A percentile compares a stretch with the other conserved stretches of the same genome.
Evolutionary conservation across 257 asterid genomes (phyloP).

Genomic region (Nicotiana noctiflora): DNA sequence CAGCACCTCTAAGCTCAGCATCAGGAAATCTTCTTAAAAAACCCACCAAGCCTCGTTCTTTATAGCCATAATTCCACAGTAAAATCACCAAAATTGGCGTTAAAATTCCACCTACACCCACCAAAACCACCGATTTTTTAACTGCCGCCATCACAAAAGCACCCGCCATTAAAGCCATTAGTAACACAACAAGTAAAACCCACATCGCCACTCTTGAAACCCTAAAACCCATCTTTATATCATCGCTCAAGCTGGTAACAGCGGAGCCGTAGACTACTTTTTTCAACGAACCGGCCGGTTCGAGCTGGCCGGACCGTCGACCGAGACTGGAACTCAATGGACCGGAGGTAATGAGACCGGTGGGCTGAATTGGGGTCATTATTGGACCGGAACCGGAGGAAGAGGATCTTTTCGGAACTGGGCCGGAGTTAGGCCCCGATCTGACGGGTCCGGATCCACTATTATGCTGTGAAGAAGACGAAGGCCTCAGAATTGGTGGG

Average conservation of each 20-base stretch:
- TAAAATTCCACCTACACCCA: conserved; percentile 47
- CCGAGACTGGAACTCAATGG: conserved; percentile 48
- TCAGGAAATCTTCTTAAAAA: conserved; percentile 45
- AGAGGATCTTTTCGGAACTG: conserved; percentile 47
- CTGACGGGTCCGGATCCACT: conserved; percentile 80
- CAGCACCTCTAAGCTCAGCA: conserved; percentile 76
- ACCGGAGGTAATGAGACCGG: conserved; percentile 72
- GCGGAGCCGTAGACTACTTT: conserved; percentile 66
- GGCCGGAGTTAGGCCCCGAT: conserved; percentile 91
- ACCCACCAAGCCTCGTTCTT: conserved; percentile 43
- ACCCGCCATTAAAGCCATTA: conserved; percentile 87
- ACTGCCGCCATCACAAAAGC: conserved; percentile 73
- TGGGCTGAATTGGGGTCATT: conserved; percentile 67
- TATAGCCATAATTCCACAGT: conserved; percentile 58
- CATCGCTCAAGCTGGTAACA: conserved; percentile 55
- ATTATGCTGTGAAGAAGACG: conserved; percentile 52
- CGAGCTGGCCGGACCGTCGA: conserved; percentile 67
- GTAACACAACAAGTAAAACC: conserved; percentile 59
- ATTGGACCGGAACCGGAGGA: conserved; percentile 80
- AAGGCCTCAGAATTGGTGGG: conserved; percentile 39
- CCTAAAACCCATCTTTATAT: conserved; percentile 55
- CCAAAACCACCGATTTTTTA: conserved; percentile 57
- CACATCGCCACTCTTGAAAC: conserved; percentile 86
- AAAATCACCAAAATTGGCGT: conserved; percentile 33
- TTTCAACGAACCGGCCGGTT: conserved; percentile 36